A percentile compares a stretch with the other conserved stretches of the same genome.
Conservation (phyloP, 2,329 filamentous ascomycete species). For the Aspergillaceae sp. region DNA sequence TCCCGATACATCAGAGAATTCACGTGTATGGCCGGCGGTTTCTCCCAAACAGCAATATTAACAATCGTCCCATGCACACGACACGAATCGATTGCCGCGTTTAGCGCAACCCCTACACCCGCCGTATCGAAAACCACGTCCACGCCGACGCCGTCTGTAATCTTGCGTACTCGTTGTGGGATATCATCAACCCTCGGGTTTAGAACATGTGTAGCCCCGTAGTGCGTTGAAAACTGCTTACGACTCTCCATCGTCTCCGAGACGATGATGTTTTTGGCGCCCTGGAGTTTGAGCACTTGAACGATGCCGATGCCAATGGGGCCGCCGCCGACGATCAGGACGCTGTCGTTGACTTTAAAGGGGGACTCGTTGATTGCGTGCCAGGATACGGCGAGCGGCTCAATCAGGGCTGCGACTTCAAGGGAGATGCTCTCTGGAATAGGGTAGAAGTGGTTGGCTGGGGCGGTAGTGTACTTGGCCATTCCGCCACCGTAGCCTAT, state of each 20-base stretch:
- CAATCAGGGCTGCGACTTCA: constrained; percentile 48
- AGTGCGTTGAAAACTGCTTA: constrained; percentile 44
- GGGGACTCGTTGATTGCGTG: constrained; percentile 49
- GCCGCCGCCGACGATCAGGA: constrained; percentile 52
- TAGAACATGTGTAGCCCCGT: constrained; percentile 49
- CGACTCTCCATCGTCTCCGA: constrained; percentile 47
- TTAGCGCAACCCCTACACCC: constrained; percentile 47
- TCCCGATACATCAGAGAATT: constrained; percentile 49
- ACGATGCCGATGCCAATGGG: constrained; percentile 56
- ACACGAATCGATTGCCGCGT: constrained; percentile 42
- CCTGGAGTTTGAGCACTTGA: constrained; percentile 48
- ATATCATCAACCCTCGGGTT: constrained; percentile 44
- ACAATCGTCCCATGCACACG: constrained; percentile 49
- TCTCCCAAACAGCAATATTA: constrained; percentile 59
- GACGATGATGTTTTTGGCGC: constrained; percentile 49
- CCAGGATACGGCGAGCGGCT: constrained; percentile 57
- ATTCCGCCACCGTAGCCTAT: constrained; percentile 22
- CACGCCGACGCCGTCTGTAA: constrained; percentile 43
- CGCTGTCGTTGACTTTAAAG: constrained; percentile 39
- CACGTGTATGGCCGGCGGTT: constrained; percentile 44
- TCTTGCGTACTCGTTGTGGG: constrained; percentile 35
- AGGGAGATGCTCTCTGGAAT: constrained; percentile 29
- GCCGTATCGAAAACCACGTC: constrained; percentile 56
- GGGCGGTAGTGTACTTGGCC: constrained; percentile 18
- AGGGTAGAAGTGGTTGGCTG: constrained; percentile 17